These are phyloP conservation scores for Colletotrichum siamense DNA, from an alignment of 2,329 filamentous ascomycete genomes.

Conservation along the genomic window DNA sequence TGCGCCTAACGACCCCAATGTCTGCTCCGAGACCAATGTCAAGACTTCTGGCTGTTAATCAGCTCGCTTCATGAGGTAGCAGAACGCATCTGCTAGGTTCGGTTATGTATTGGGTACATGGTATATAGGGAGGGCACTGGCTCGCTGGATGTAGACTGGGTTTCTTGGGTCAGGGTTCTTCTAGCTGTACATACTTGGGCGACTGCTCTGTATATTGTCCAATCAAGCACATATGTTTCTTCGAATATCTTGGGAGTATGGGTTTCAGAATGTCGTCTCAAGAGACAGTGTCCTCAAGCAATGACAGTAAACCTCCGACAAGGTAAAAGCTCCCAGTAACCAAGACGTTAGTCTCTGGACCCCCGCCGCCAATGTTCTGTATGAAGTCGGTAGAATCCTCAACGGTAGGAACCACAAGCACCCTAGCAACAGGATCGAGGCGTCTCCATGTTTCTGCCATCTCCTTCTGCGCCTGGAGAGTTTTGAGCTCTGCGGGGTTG, in stretches of 20 bases:
- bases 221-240: slow-evolving; percentile 3
- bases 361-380: not conserved
- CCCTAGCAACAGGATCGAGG: not conserved
- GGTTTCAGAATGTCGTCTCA: not conserved
- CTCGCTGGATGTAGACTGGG: not conserved
- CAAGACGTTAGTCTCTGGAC: not conserved
- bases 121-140: not conserved
- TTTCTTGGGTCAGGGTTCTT: not conserved
- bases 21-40: slow-evolving; percentile 2
- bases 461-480: not conserved
- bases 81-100: not conserved
- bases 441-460: not conserved
- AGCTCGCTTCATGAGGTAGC: not conserved
- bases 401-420: not conserved
- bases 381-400: not conserved
- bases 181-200: not conserved
- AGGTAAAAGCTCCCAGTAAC: not conserved
- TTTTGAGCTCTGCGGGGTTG: not conserved
- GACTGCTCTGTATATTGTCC: not conserved
- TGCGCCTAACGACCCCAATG: not conserved
- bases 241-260: not conserved
- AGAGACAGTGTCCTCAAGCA: not conserved
- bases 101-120: not conserved
- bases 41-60: slow-evolving; percentile 14
- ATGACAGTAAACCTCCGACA: not conserved